These are phyloP conservation scores for Aspergillus sclerotioniger DNA, from an alignment of 495 filamentous ascomycete species.

Conservation along the genomic window DNA sequence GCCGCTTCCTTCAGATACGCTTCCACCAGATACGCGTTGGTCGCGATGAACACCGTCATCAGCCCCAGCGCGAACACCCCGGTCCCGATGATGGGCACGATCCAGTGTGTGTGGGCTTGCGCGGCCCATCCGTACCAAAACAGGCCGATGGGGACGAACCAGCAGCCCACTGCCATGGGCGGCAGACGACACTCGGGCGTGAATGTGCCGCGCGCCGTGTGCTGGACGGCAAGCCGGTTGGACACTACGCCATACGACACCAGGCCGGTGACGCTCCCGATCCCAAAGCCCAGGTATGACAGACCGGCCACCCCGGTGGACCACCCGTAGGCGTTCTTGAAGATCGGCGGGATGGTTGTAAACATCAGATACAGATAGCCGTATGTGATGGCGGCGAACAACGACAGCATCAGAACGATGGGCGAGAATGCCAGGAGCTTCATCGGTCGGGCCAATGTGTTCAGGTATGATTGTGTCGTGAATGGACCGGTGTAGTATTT, in stretches of 20 bases:
- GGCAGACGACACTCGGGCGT: neutral
- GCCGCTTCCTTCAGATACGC: slow-evolving; percentile 66
- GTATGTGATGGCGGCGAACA: slow-evolving; percentile 1
- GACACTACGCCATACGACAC: neutral
- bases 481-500: neutral
- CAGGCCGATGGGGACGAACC: slow-evolving; percentile 1
- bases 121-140: slow-evolving; percentile 10
- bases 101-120: neutral
- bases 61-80: neutral
- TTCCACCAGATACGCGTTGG: slow-evolving; percentile 65
- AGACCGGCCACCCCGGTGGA: neutral
- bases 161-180: neutral
- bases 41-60: slow-evolving; percentile 1
- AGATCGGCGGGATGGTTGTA: slow-evolving; percentile 1
- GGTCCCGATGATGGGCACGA: slow-evolving; percentile 4
- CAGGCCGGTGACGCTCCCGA: neutral
- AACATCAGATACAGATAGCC: slow-evolving; percentile 8
- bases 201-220: neutral
- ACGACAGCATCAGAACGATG: neutral
- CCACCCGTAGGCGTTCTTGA: neutral
- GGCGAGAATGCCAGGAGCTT: slow-evolving; percentile 1
- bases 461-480: neutral
- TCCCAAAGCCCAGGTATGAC: neutral
- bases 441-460: neutral
- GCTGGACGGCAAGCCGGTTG: neutral